These are phyloP conservation scores for Alternaria alternata DNA, from an alignment of 2,329 filamentous ascomycete genomes.

Conservation along the genomic window DNA sequence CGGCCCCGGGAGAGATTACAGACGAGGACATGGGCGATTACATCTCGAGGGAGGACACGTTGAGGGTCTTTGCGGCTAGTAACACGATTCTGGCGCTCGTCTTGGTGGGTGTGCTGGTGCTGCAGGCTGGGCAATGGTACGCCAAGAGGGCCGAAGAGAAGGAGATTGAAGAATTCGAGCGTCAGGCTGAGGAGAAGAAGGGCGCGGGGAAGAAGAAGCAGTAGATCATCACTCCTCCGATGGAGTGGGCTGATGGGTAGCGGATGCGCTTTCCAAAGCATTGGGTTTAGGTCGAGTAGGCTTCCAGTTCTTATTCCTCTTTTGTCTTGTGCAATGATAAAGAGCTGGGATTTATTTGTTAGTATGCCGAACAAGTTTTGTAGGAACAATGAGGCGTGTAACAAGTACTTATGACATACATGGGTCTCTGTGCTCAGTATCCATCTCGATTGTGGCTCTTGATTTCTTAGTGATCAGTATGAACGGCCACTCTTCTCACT, in stretches of 20 bases:
- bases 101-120: slow-evolving; percentile 85
- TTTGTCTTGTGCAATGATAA: not conserved
- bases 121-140: slow-evolving; percentile 99
- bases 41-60: slow-evolving; percentile 84
- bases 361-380: not conserved
- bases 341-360: not conserved
- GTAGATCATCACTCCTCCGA: slow-evolving; percentile 12
- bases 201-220: slow-evolving; percentile 48
- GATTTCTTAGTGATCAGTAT: not conserved
- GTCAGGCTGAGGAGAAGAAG: slow-evolving; percentile 48
- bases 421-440: not conserved
- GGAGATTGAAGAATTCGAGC: slow-evolving; percentile 73
- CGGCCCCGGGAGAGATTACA: slow-evolving; percentile 41
- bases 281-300: not conserved
- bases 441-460: not conserved
- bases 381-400: not conserved
- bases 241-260: not conserved
- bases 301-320: not conserved
- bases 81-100: slow-evolving; percentile 96
- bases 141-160: slow-evolving; percentile 91
- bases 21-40: slow-evolving; percentile 63
- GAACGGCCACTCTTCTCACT: not conserved
- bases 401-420: not conserved
- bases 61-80: slow-evolving; percentile 90
- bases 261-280: not conserved